A percentile compares a stretch with the other conserved stretches of the same genome.
phyloP scores from a whole-genome alignment of 2,329 filamentous ascomycete genomes.

The Colletotrichum cuscutae region DNA sequence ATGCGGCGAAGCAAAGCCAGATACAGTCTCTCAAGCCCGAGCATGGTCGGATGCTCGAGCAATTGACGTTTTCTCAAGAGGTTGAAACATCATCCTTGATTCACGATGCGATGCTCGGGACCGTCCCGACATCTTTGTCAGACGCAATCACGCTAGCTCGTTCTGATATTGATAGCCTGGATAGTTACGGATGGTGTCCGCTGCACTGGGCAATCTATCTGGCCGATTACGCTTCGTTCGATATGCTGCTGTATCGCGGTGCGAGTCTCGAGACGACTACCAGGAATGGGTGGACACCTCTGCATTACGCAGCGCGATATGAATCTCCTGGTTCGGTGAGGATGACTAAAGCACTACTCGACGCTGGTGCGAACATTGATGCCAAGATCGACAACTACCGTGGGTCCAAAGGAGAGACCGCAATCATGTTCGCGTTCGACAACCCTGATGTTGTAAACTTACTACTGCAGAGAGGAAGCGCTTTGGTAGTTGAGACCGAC shows the following conservation, averaged over 20 bases:
- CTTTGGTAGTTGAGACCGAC: not conserved
- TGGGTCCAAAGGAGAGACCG: not conserved
- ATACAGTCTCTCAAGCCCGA: constrained; percentile 10
- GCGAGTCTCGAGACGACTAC: not conserved
- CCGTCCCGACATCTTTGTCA: not conserved
- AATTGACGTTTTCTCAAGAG: not conserved
- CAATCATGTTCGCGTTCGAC: constrained; percentile 16
- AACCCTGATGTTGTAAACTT: constrained; percentile 6
- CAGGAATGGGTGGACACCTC: constrained; percentile 2
- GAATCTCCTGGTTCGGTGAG: not conserved
- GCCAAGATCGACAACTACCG: not conserved
- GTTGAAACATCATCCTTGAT: not conserved
- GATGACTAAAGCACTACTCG: constrained; percentile 1
- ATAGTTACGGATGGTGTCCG: constrained; percentile 9
- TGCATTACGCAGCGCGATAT: constrained; percentile 13
- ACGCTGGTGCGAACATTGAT: not conserved
- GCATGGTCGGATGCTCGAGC: constrained; percentile 1
- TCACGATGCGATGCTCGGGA: constrained; percentile 8
- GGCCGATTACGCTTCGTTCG: not conserved
- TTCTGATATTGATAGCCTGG: constrained; percentile 3
- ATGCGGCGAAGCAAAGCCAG: not conserved
- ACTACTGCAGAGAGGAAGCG: not conserved
- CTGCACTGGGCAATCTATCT: constrained; percentile 14
- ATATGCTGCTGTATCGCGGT: not conserved
- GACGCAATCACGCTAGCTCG: constrained; percentile 8